A percentile compares a stretch with the other conserved stretches of the same genome.
Conservation (phyloP, 106 monocot genomes). For the Posidonia australis region DNA sequence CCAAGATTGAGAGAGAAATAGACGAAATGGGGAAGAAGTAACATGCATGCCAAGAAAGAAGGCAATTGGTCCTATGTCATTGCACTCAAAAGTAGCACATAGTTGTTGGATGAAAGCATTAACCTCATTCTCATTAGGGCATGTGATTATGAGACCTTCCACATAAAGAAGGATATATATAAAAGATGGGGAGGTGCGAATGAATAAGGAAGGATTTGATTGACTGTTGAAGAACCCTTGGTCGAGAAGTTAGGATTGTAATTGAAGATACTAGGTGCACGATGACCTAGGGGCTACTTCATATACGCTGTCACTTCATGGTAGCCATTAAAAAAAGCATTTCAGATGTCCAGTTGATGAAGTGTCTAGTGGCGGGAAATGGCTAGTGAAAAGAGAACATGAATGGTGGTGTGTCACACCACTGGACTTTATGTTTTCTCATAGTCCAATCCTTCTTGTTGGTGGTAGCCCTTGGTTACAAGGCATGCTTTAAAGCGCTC, state of each 20-base stretch:
- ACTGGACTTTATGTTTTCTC: neutral
- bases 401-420: neutral
- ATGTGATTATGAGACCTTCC: neutral
- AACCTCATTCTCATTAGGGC: neutral
- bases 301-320: neutral
- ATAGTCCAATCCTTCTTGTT: neutral
- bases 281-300: neutral
- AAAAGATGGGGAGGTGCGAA: neutral
- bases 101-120: neutral
- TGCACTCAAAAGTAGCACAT: neutral
- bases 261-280: neutral
- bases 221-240: neutral
- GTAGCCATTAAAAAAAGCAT: neutral
- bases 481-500: too few species aligned
- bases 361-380: neutral
- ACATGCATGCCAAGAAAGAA: neutral
- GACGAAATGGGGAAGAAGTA: neutral
- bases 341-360: neutral
- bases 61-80: neutral
- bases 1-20: neutral
- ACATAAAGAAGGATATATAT: neutral
- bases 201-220: neutral
- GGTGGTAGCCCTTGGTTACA: neutral
- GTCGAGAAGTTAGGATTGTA: neutral
- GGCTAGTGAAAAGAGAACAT: neutral